Evolutionary conservation across 768 basidiomycete genomes (phyloP).

Genomic region (Termitomyces titanicus): DNA sequence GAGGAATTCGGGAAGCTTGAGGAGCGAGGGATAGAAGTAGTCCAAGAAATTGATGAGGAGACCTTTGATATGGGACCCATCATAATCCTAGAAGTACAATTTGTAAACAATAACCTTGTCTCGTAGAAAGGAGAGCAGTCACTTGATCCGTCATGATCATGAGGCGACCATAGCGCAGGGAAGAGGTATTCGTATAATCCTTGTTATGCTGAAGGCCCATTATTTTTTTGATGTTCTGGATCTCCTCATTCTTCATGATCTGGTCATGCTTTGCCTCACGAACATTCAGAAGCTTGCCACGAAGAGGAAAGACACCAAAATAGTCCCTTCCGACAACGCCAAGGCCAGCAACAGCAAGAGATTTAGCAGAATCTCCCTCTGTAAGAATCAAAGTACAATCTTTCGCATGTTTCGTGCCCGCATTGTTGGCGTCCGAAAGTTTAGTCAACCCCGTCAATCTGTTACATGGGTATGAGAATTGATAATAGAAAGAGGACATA

Average conservation of each 20-base stretch:
- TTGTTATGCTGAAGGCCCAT: slow-evolving; percentile 95
- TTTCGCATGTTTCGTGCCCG: slow-evolving; percentile 76
- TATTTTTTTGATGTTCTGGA: slow-evolving; percentile 97
- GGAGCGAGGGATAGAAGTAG: slow-evolving; percentile 92
- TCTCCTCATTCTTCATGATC: slow-evolving; percentile 98
- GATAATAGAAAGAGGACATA: neutral
- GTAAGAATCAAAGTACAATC: slow-evolving; percentile 95
- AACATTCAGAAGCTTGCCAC: slow-evolving; percentile 95
- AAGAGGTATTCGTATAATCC: slow-evolving; percentile 65
- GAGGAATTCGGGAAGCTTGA: slow-evolving; percentile 87
- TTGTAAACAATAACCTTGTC: neutral
- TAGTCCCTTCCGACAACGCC: slow-evolving; percentile 94
- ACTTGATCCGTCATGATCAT: slow-evolving; percentile 99
- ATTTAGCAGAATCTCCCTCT: slow-evolving; percentile 99
- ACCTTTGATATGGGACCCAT: slow-evolving; percentile 99
- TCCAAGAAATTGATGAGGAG: slow-evolving; percentile 97
- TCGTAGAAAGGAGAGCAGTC: slow-evolving; percentile 14
- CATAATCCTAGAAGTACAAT: slow-evolving; percentile 73
- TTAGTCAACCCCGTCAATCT: slow-evolving; percentile 92
- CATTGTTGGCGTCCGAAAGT: slow-evolving; percentile 95
- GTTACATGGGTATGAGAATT: neutral
- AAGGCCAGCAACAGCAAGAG: slow-evolving; percentile 91
- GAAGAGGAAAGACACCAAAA: slow-evolving; percentile 96
- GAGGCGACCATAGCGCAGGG: slow-evolving; percentile 85
- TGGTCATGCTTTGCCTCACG: slow-evolving; percentile 95